phyloP scores from a whole-genome alignment of 768 basidiomycete species.

The Lentinula aciculospora region DNA sequence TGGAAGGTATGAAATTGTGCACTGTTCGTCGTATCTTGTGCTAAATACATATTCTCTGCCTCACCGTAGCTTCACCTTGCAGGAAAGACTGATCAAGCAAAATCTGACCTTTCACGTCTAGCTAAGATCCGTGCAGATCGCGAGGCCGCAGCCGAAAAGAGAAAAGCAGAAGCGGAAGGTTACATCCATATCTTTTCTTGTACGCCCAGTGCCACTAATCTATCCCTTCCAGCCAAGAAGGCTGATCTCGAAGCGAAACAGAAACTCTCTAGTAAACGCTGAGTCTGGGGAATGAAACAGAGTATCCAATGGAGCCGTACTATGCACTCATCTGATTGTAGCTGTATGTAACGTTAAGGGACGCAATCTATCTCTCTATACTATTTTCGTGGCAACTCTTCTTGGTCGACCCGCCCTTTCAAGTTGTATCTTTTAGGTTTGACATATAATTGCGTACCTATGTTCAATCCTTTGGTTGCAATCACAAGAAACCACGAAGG shows the following conservation, averaged over 20 bases:
- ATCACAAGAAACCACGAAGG: too few relatives aligned
- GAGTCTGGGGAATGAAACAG: not conserved
- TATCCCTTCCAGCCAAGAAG: slow-evolving; percentile 6
- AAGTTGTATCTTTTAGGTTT: too few relatives aligned
- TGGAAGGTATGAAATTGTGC: slow-evolving; percentile 55
- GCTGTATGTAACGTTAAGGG: not conserved
- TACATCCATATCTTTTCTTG: not conserved
- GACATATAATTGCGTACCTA: too few relatives aligned
- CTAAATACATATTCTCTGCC: slow-evolving; percentile 1
- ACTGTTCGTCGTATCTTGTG: not conserved
- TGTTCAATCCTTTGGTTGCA: too few relatives aligned
- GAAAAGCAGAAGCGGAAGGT: slow-evolving; percentile 89
- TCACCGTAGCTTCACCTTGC: slow-evolving; percentile 51
- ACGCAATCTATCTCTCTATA: slow-evolving; percentile 9
- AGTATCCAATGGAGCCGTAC: not conserved
- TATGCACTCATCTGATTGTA: not conserved
- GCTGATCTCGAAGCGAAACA: slow-evolving; percentile 8
- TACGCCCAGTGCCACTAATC: not conserved
- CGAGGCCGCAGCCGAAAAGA: slow-evolving; percentile 80
- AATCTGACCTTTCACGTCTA: slow-evolving; percentile 81
- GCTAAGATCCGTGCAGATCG: slow-evolving; percentile 83
- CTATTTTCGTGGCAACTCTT: not conserved
- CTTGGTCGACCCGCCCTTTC: too few relatives aligned
- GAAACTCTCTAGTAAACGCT: not conserved
- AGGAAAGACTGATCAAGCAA: slow-evolving; percentile 91